Evolutionary conservation across 257 asterid species (phyloP), one percentile per base, ranked within the genome.

Genomic region (Eucommia ulmoides): DNA sequence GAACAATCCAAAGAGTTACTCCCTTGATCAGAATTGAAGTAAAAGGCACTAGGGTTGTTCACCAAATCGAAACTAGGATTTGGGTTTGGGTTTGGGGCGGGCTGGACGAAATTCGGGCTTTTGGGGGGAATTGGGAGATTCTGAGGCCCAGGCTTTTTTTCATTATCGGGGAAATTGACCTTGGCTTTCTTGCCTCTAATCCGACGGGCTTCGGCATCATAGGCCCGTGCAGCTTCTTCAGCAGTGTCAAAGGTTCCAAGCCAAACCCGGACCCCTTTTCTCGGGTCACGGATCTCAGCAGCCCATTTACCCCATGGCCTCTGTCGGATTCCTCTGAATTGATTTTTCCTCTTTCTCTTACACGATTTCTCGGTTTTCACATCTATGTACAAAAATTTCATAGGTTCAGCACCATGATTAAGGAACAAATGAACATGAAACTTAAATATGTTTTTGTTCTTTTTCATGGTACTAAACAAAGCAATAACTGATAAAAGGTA

Each of bases 1-100:
- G 93, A 73, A 76, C 92, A 79, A 23, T 79, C 97, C 7, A 84
- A 70, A 2, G 93, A 79, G 56, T 81, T 81, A 56, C 97, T 88
- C 33, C 81, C 94, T 59, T 84, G 94, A 50, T 88, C 95, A 52
- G 95, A 74, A 64, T 59, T 76, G 56, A 83, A 77, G 80, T 77
- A 73, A 14, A 71, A 52, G 51, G 70, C 67, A 14, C 79, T 7
- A 10, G 72, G 62, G 38, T 80, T 77, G n/a, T 26, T 42, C 10
- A 38, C 70, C 49, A 51, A 14, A 33, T 51, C 54, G 29, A 53
- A 55, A 22, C 6, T 20, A 51, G n/a, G 50, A 41, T 50, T 12
- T 29, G 35, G 4, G 35, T 56, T 51, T 21, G 54, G 62, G 29
- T 45, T 44, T 58, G 42, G 22, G 17, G 15, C 38, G 11, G 65